A percentile compares a stretch with the other conserved stretches of the same genome.
These are phyloP conservation scores for Leptomonas seymouri DNA, from an alignment of 208 protist species.

Conservation along the genomic window DNA sequence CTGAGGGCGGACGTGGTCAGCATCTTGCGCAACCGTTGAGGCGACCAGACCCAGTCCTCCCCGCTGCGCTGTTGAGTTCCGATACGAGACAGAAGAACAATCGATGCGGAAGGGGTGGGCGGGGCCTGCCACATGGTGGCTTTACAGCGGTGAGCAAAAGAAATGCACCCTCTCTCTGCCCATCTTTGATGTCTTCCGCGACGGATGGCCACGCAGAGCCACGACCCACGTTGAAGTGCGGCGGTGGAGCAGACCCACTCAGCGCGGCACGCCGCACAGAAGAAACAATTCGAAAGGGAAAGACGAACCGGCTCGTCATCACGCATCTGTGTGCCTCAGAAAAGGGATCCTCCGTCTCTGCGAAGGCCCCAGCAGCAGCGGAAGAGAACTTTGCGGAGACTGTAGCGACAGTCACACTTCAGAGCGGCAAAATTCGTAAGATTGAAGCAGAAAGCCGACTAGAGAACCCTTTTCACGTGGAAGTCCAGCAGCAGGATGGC, in stretches of 20 bases:
- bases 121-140: background rate
- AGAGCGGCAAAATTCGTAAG: background rate
- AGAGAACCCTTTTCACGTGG: background rate
- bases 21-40: slow-evolving; percentile 1
- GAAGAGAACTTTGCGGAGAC: background rate
- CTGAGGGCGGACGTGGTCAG: background rate
- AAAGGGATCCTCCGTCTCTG: background rate
- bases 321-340: slow-evolving; percentile 13
- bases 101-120: background rate
- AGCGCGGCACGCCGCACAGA: background rate
- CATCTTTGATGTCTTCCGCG: slow-evolving; percentile 2
- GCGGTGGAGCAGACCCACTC: background rate
- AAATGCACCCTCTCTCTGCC: slow-evolving; percentile 4
- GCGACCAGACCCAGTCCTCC: background rate
- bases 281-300: background rate
- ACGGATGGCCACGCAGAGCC: background rate
- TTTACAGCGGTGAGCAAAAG: background rate
- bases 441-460: background rate
- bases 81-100: too few species aligned
- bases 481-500: background rate
- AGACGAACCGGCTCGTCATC: slow-evolving; percentile 7
- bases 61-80: background rate
- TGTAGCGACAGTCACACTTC: slow-evolving; percentile 7
- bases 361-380: background rate
- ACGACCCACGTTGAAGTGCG: too few species aligned